phyloP scores from a whole-genome alignment of 805 yeast genomes.

The Wilhelminamyces savonicus region DNA sequence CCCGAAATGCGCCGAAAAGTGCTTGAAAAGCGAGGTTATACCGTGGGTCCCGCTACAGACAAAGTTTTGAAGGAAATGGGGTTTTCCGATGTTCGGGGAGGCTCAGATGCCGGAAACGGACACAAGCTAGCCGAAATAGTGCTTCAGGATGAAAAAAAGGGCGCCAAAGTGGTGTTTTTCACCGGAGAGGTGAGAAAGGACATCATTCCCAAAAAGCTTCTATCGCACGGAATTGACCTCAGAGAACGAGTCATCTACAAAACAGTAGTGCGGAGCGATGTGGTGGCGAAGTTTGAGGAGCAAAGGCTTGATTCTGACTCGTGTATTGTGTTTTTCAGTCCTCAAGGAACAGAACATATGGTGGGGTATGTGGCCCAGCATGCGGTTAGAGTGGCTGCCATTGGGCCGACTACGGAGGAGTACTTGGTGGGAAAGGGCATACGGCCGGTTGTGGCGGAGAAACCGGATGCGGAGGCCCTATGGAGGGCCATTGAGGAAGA shows the following conservation, averaged over 20 bases:
- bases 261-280: slow-evolving; percentile 49
- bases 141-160: slow-evolving; percentile 25
- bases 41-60: slow-evolving; percentile 90
- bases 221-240: slow-evolving; percentile 35
- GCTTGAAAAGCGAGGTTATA: slow-evolving; percentile 54
- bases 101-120: slow-evolving; percentile 77
- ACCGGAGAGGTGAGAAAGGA: slow-evolving; percentile 86
- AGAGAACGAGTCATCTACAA: slow-evolving; percentile 63
- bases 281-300: slow-evolving; percentile 30
- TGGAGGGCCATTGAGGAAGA: slow-evolving; percentile 29
- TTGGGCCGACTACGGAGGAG: slow-evolving; percentile 86
- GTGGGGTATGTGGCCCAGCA: slow-evolving; percentile 31
- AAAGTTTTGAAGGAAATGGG: slow-evolving; percentile 54
- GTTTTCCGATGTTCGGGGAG: slow-evolving; percentile 66
- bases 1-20: slow-evolving; percentile 19
- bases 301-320: slow-evolving; percentile 9
- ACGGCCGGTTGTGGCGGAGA: slow-evolving; percentile 60
- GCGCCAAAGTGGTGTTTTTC: slow-evolving; percentile 50
- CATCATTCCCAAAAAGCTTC: slow-evolving; percentile 62
- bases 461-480: slow-evolving; percentile 66
- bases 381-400: slow-evolving; percentile 56
- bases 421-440: slow-evolving; percentile 51
- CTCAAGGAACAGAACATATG: slow-evolving; percentile 74
- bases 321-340: slow-evolving; percentile 88
- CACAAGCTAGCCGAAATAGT: slow-evolving; percentile 60